Evolutionary conservation across 352 stramenopile species (phyloP), one percentile per base, ranked within the genome.

Genomic region (Peronospora tabacina): DNA sequence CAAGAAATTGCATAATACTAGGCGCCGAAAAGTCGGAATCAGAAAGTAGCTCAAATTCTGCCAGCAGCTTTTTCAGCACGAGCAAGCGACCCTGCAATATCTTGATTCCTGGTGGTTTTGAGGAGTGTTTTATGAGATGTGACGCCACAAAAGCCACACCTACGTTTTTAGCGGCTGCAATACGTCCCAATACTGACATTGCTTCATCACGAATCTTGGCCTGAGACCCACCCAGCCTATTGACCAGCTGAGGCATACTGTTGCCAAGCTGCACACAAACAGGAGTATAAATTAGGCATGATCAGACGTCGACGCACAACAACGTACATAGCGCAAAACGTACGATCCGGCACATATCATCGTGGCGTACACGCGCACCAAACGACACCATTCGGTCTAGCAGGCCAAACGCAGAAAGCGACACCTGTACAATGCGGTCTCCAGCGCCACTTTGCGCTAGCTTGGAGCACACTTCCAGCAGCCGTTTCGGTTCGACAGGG

Each of bases 1-100:
- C 85, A 0, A 92, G 47, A 52, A 94, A 91, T 9, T 62, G 66
- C 69, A 95, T 83, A 29, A 95, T 72, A 3, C 65, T 70, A 47
- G 65, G 40, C 7, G 78, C 53, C 5, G 78, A 86, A 40, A 78
- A 70, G 17, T 88, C 68, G 12, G 58, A 70, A 17, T 74, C 67
- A 0, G 71, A 52, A 1, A 70, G 5, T 2, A 87, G 49, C 13
- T 85, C 70, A 26, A 83, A 86, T 17, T 81, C 51, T 7, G 51
- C 55, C 6, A 90, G 39, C 7, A 92, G 46, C 0, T 74, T 73
- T 36, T 85, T 84, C 9, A 90, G 61, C 7, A 83, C 59, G 3
- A 81, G 47, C 16, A 90, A 46, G 2, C 82, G 68, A 0, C 82
- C 82, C 15, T 75, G 72, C 13, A 92, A 55, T 32, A 84, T 70